A percentile compares a stretch with the other conserved stretches of the same genome.
phyloP scores from a whole-genome alignment of 176 grass and related monocot species.

The Ampelocalamus luodianensis region DNA sequence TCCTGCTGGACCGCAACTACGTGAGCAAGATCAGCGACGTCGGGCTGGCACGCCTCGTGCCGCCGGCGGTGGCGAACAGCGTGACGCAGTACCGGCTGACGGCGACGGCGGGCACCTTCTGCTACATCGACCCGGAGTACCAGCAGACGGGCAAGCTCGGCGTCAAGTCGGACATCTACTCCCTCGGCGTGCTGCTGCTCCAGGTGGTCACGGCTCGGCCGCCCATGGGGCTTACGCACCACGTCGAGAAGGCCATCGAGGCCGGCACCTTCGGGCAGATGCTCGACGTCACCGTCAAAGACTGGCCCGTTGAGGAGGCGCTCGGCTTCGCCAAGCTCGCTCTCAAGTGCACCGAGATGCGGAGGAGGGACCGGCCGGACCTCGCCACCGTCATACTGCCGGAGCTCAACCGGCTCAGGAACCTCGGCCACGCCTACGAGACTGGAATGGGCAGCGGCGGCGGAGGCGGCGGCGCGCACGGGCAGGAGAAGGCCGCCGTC shows the following conservation, averaged over 20 bases:
- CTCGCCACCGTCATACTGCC: slow-evolving; percentile 85
- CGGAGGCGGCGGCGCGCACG: slow-evolving; percentile 1
- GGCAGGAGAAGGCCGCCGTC: slow-evolving; percentile 25
- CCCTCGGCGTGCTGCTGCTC: slow-evolving; percentile 87
- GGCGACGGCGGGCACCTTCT: slow-evolving; percentile 88
- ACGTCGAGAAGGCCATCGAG: slow-evolving; percentile 82
- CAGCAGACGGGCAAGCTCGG: slow-evolving; percentile 92
- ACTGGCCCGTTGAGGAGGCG: slow-evolving; percentile 87
- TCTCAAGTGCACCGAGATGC: slow-evolving; percentile 84
- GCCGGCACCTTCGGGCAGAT: slow-evolving; percentile 65
- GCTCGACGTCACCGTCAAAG: slow-evolving; percentile 70
- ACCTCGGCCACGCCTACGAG: slow-evolving; percentile 74
- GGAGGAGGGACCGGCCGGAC: slow-evolving; percentile 71
- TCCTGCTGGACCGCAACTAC: slow-evolving; percentile 93
- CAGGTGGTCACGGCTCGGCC: slow-evolving; percentile 75
- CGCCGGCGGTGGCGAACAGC: slow-evolving; percentile 72
- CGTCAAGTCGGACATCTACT: slow-evolving; percentile 94
- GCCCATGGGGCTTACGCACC: slow-evolving; percentile 91
- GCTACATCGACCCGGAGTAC: slow-evolving; percentile 99
- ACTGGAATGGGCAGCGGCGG: neutral
- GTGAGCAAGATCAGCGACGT: slow-evolving; percentile 98
- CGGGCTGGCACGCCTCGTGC: slow-evolving; percentile 81
- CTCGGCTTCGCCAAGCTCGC: slow-evolving; percentile 72
- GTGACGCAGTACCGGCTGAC: slow-evolving; percentile 91
- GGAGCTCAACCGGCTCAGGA: slow-evolving; percentile 89